A percentile compares a stretch with the other conserved stretches of the same genome.
Conservation (phyloP, 225 moss, liverwort and hornwort species). For the Marchantia paleacea region DNA sequence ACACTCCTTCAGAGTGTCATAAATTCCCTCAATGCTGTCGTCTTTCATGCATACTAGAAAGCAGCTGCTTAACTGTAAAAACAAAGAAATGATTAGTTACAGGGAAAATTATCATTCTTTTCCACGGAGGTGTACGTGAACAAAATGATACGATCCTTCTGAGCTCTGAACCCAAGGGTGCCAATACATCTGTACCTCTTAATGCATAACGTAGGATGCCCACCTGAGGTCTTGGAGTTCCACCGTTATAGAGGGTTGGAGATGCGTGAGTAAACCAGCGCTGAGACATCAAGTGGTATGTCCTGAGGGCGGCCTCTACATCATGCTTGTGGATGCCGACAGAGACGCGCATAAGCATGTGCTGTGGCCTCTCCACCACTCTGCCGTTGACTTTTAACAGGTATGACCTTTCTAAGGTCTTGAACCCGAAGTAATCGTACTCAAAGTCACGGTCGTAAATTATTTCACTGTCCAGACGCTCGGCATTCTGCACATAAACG, state of each 20-base stretch:
- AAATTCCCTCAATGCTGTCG: conserved; percentile 91
- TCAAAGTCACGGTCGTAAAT: conserved; percentile 96
- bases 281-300: conserved; percentile 94
- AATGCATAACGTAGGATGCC: not conserved
- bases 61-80: conserved; percentile 81
- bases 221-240: conserved; percentile 90
- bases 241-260: conserved; percentile 82
- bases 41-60: conserved; percentile 92
- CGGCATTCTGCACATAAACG: conserved; percentile 54
- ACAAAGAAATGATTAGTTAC: not conserved
- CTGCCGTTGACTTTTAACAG: conserved; percentile 70
- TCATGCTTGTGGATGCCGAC: conserved; percentile 80
- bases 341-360: conserved; percentile 92
- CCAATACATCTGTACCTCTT: not conserved
- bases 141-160: no score
- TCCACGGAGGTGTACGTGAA: not conserved
- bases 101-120: not conserved
- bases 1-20: conserved; percentile 89
- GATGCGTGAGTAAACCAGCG: conserved; percentile 97
- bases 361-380: conserved; percentile 90
- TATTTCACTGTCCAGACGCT: conserved; percentile 81
- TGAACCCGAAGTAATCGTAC: conserved; percentile 93
- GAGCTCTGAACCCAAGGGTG: no score
- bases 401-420: conserved; percentile 86
- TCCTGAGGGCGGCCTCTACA: conserved; percentile 59